These are phyloP conservation scores for Diaporthe citrichinensis DNA, from an alignment of 2,329 filamentous ascomycete genomes.

Conservation along the genomic window DNA sequence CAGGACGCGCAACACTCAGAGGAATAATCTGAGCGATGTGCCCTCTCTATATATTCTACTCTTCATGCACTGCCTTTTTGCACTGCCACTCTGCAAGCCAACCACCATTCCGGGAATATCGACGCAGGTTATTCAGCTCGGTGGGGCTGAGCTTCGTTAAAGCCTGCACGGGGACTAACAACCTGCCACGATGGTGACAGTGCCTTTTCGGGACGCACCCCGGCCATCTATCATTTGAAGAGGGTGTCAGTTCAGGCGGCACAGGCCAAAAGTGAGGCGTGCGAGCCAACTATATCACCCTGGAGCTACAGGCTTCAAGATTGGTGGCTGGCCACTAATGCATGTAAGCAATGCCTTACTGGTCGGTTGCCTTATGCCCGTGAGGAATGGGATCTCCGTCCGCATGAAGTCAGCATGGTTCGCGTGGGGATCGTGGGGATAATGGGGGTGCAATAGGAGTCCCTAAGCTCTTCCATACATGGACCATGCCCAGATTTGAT, in stretches of 20 bases:
- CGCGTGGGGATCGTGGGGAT: background rate
- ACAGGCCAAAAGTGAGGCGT: constrained; percentile 10
- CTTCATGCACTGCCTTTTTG: background rate
- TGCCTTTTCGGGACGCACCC: no score
- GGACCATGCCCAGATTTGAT: background rate
- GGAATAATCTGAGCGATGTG: background rate
- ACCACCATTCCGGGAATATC: background rate
- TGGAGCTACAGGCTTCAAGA: background rate
- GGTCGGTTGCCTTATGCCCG: background rate
- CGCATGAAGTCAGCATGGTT: background rate
- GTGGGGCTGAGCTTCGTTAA: background rate
- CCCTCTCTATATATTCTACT: constrained; percentile 17
- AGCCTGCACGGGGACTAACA: background rate
- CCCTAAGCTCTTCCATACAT: rapidly evolving
- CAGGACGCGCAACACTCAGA: constrained; percentile 12
- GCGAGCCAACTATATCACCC: constrained; percentile 3
- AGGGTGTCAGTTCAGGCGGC: background rate
- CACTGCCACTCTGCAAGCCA: constrained; percentile 10
- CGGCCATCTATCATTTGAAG: background rate
- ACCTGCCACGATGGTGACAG: background rate
- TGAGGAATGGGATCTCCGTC: background rate
- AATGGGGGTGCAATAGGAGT: no score
- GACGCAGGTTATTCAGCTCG: constrained; percentile 15
- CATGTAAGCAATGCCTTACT: constrained; percentile 24
- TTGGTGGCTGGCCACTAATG: constrained; percentile 21